Evolutionary conservation across 2,329 filamentous ascomycete genomes (phyloP).

Genomic region (Pyricularia sp.): DNA sequence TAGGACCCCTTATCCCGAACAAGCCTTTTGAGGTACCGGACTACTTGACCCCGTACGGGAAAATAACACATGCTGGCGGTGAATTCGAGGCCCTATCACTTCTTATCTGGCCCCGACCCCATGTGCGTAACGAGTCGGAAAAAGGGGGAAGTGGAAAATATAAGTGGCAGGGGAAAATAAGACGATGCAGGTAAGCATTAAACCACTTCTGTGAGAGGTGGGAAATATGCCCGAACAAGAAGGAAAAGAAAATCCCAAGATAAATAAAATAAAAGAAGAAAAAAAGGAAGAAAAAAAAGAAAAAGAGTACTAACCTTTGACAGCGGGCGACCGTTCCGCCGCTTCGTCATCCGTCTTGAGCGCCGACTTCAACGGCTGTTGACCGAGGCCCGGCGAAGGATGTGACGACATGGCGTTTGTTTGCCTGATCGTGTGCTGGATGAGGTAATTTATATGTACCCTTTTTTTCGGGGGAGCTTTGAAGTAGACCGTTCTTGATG

Average conservation of each 20-base stretch:
- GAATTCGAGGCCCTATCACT: too few species aligned
- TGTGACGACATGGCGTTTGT: slow-evolving; percentile 6
- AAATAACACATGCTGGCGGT: not conserved
- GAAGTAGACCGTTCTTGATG: not conserved
- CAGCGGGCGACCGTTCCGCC: not conserved
- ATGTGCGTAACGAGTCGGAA: too few species aligned
- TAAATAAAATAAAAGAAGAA: not conserved
- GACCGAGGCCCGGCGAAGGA: slow-evolving; percentile 6
- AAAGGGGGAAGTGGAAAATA: too few species aligned
- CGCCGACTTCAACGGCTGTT: slow-evolving; percentile 16
- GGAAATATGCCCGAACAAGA: not conserved
- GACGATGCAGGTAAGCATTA: too few species aligned
- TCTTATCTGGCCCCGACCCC: too few species aligned
- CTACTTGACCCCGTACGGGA: not conserved
- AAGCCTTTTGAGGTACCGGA: not conserved
- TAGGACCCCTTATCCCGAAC: not conserved
- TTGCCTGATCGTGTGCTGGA: not conserved
- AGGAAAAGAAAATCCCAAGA: not conserved
- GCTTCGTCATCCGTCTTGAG: slow-evolving; percentile 32
- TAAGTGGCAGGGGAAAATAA: too few species aligned
- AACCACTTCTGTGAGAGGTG: too few species aligned
- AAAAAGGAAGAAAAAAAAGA: not conserved
- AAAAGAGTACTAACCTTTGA: not conserved
- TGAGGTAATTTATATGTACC: not conserved
- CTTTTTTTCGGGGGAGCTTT: too few species aligned